Evolutionary conservation across 1,139 yeast species (phyloP).

Genomic region (Debaryomyces udenii): DNA sequence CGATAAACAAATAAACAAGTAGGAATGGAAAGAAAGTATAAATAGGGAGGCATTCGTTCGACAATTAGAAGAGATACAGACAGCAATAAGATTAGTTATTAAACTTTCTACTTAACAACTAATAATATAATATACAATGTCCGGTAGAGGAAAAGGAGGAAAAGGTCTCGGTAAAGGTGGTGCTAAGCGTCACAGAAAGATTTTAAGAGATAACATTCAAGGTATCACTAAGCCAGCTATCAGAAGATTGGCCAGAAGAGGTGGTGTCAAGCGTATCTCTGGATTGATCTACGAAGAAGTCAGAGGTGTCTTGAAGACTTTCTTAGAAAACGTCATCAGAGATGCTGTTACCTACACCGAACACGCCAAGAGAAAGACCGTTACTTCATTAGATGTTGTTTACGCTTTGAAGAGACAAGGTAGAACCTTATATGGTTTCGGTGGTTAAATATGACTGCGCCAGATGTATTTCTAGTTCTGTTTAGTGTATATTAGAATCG

Average conservation of each 20-base stretch:
- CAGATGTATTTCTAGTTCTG: constrained; percentile 26
- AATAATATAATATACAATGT: constrained; percentile 57
- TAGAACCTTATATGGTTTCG: constrained; percentile 99
- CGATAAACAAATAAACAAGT: constrained; percentile 7
- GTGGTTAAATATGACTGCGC: constrained; percentile 64
- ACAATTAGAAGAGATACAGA: background rate
- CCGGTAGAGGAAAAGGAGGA: constrained; percentile 99
- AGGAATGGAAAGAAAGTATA: constrained; percentile 4
- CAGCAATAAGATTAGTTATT: constrained; percentile 5
- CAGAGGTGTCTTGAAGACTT: constrained; percentile 93
- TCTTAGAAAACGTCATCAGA: constrained; percentile 96
- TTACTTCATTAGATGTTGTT: constrained; percentile 97
- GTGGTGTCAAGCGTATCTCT: constrained; percentile 99
- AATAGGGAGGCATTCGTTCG: constrained; percentile 7
- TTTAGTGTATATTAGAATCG: constrained; percentile 37
- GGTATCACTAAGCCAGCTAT: constrained; percentile 99
- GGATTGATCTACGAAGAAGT: constrained; percentile 99
- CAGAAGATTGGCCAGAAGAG: constrained; percentile 99
- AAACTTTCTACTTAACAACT: constrained; percentile 4
- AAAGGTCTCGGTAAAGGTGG: constrained; percentile 99
- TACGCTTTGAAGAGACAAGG: constrained; percentile 99
- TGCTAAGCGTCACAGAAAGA: constrained; percentile 99
- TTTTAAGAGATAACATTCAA: constrained; percentile 98
- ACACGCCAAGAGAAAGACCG: constrained; percentile 99
- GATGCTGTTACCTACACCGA: constrained; percentile 99